phyloP scores from a whole-genome alignment of 176 grass and related monocot genomes.

The Luzula sylvatica region DNA sequence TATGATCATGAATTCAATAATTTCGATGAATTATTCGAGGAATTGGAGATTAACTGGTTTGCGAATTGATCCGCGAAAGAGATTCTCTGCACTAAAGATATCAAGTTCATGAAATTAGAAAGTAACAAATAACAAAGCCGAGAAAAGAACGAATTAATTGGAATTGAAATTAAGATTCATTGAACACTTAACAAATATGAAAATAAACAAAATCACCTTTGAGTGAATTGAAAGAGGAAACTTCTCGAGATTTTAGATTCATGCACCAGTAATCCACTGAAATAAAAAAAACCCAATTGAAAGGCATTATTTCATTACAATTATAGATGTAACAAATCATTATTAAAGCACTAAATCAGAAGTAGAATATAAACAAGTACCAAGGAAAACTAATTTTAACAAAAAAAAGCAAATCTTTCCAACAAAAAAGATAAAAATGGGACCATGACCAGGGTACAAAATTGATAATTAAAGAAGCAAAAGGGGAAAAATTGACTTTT shows the following conservation, averaged over 20 bases:
- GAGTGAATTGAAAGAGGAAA: background rate
- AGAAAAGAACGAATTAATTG: too few relatives aligned
- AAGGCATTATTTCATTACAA: constrained; percentile 7
- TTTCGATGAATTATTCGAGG: background rate
- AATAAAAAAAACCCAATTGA: background rate
- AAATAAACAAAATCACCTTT: background rate
- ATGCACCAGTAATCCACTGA: constrained; percentile 4
- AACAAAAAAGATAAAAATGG: too few relatives aligned
- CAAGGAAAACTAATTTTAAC: too few relatives aligned
- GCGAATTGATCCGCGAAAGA: background rate
- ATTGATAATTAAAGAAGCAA: too few relatives aligned
- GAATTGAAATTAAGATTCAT: too few relatives aligned
- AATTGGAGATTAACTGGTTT: too few relatives aligned
- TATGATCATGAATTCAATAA: background rate
- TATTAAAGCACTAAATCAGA: too few relatives aligned
- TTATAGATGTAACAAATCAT: constrained; percentile 5
- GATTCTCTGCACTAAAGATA: constrained; percentile 7
- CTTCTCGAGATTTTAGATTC: constrained; percentile 1
- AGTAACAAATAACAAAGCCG: background rate
- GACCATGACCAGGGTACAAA: too few relatives aligned
- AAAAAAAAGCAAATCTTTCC: too few relatives aligned
- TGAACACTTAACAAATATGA: too few relatives aligned
- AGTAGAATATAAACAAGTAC: too few relatives aligned
- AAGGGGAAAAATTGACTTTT: too few relatives aligned
- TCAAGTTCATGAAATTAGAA: constrained; percentile 7